Percentiles rank a stretch among this genome's conserved stretches.
phyloP scores from a whole-genome alignment of 2,329 filamentous ascomycete genomes.

The Exophiala lecanii-corni region DNA sequence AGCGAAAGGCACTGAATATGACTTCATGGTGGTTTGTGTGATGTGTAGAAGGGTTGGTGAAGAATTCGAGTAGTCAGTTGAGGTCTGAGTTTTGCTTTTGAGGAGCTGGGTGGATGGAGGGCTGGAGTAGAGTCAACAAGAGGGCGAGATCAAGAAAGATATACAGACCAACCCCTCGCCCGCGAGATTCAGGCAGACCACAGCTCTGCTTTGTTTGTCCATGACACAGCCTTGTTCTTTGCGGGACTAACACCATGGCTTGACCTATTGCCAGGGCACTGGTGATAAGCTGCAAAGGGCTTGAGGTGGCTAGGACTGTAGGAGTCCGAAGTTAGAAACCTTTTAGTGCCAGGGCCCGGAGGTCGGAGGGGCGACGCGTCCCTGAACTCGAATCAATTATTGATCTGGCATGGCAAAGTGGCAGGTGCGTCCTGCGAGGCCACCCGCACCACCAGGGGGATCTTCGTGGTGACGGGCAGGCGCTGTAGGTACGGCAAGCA shows the following conservation, averaged over 20 bases:
- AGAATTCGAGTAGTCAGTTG: too few relatives aligned
- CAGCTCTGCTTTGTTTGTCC: constrained; percentile 9
- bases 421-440: too few relatives aligned
- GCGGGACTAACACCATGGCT: constrained; percentile 2
- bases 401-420: too few relatives aligned
- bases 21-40: constrained; percentile 22
- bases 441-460: too few relatives aligned
- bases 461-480: too few relatives aligned
- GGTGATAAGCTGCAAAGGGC: too few relatives aligned
- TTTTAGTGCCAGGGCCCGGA: constrained; percentile 6
- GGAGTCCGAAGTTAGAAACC: constrained; percentile 18
- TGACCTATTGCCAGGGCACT: not conserved
- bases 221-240: constrained; percentile 19
- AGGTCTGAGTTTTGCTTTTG: too few relatives aligned
- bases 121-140: not conserved
- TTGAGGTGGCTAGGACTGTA: too few relatives aligned
- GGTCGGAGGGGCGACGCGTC: constrained; percentile 19
- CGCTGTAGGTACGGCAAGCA: too few relatives aligned
- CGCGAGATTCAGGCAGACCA: constrained; percentile 4
- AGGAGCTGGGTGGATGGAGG: not conserved
- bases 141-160: constrained; percentile 17
- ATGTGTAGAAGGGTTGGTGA: too few relatives aligned
- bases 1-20: constrained; percentile 19
- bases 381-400: too few relatives aligned
- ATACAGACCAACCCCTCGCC: not conserved